Conservation (phyloP, 352 stramenopile genomes). For the Detonula confervacea region DNA sequence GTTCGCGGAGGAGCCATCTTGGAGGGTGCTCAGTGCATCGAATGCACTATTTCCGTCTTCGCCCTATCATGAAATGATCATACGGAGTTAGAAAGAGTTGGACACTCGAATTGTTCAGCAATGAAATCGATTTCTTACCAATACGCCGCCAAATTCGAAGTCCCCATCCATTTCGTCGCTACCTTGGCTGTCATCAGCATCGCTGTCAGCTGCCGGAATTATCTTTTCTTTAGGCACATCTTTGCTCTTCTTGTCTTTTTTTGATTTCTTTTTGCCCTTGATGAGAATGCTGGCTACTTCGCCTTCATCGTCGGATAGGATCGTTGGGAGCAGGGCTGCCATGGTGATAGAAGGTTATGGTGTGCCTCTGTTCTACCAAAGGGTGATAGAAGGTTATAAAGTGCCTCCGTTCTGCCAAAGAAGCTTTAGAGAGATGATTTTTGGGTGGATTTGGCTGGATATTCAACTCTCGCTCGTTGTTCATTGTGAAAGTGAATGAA, state of each 20-base stretch:
- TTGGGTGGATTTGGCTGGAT: no score
- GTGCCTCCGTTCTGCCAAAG: no score
- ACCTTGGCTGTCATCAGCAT: conserved; percentile 27
- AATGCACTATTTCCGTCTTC: conserved; percentile 70
- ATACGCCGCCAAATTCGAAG: conserved; percentile 80
- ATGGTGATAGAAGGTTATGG: conserved; percentile 27
- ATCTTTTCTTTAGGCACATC: background rate
- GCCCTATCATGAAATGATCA: conserved; percentile 41
- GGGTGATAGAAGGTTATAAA: no score
- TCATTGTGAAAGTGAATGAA: no score
- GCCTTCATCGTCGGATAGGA: conserved; percentile 58
- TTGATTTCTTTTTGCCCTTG: conserved; percentile 5
- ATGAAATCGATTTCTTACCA: conserved; percentile 53
- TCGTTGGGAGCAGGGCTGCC: conserved; percentile 57
- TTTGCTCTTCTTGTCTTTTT: conserved; percentile 12
- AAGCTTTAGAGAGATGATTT: no score
- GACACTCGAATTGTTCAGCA: background rate
- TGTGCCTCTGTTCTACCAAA: background rate
- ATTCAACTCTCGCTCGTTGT: no score
- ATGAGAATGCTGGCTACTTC: background rate
- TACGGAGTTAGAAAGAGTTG: background rate
- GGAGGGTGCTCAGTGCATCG: conserved; percentile 20
- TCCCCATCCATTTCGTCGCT: conserved; percentile 68
- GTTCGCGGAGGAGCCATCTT: background rate
- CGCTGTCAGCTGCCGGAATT: background rate